Evolutionary conservation across 257 asterid genomes (phyloP).

Genomic region (Solanum habrochaites): DNA sequence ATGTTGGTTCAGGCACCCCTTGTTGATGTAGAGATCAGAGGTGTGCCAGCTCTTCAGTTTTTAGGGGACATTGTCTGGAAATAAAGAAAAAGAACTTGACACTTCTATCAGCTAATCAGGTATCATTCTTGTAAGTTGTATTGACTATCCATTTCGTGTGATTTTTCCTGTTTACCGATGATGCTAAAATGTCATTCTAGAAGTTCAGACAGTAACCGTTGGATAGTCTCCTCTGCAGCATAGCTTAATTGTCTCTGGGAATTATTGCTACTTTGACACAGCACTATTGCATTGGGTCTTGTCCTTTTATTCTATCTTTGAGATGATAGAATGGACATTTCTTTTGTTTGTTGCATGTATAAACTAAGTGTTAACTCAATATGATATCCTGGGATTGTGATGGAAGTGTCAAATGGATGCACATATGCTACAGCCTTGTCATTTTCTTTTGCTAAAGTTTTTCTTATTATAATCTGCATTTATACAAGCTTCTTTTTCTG

Average conservation of each 20-base stretch:
- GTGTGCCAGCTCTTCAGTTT: constrained; percentile 98
- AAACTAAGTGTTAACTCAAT: not conserved
- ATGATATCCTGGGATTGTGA: not conserved
- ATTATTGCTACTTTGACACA: not conserved
- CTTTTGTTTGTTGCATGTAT: not conserved
- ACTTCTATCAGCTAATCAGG: not conserved
- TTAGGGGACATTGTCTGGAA: constrained; percentile 92
- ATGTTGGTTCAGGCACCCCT: constrained; percentile 77
- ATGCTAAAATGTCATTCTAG: not conserved
- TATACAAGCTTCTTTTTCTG: not conserved
- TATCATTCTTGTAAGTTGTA: not conserved
- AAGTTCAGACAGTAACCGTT: not conserved
- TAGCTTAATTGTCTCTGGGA: not conserved
- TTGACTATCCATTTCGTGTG: not conserved
- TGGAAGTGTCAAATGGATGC: not conserved
- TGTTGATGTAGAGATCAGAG: constrained; percentile 95
- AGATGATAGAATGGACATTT: not conserved
- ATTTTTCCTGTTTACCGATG: not conserved
- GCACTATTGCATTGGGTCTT: not conserved
- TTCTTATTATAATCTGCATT: not conserved
- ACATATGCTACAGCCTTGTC: not conserved
- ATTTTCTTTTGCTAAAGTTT: not conserved
- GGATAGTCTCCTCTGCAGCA: not conserved
- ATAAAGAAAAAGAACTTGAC: constrained; percentile 15
- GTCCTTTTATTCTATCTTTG: not conserved